A percentile compares a stretch with the other conserved stretches of the same genome.
These are phyloP conservation scores for Penicillium arizonense DNA, from an alignment of 495 filamentous ascomycete genomes.

Conservation along the genomic window DNA sequence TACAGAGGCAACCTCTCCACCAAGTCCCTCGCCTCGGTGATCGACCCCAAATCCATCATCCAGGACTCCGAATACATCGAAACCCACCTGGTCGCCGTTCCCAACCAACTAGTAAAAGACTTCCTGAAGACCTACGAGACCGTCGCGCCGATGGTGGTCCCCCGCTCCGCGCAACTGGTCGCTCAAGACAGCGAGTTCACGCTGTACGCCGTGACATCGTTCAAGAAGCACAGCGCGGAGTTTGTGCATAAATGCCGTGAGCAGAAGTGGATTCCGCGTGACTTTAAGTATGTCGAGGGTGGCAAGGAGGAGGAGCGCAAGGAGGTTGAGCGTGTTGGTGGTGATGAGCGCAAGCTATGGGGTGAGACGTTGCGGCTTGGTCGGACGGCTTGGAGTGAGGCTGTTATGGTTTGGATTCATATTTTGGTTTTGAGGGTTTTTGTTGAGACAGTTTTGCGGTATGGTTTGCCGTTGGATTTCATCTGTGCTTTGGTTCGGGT, in stretches of 20 bases:
- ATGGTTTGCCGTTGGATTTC: slow-evolving; percentile 86
- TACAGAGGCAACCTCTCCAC: slow-evolving; percentile 88
- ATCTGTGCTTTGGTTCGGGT: slow-evolving; percentile 82
- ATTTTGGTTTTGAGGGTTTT: slow-evolving; percentile 89
- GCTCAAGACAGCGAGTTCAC: slow-evolving; percentile 83
- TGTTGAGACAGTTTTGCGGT: slow-evolving; percentile 93
- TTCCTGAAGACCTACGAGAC: slow-evolving; percentile 90
- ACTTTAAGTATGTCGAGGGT: slow-evolving; percentile 89
- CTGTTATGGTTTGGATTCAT: slow-evolving; percentile 92
- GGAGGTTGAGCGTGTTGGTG: slow-evolving; percentile 75
- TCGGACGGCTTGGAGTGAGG: slow-evolving; percentile 87
- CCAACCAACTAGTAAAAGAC: slow-evolving; percentile 72
- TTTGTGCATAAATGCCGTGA: slow-evolving; percentile 89
- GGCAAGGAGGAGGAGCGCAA: slow-evolving; percentile 82
- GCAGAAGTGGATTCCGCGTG: slow-evolving; percentile 88
- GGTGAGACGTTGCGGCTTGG: slow-evolving; percentile 85
- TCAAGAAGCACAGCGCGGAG: slow-evolving; percentile 84
- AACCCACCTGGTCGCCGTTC: slow-evolving; percentile 89
- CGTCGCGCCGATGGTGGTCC: slow-evolving; percentile 80
- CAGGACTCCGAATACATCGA: slow-evolving; percentile 94
- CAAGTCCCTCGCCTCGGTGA: slow-evolving; percentile 84
- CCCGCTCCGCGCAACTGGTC: slow-evolving; percentile 75
- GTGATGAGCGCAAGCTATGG: slow-evolving; percentile 83
- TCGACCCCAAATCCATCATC: slow-evolving; percentile 74
- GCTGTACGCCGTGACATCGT: slow-evolving; percentile 83